Evolutionary conservation across 768 basidiomycete genomes (phyloP), one percentile per base, ranked within the genome.

Genomic region (Kwoniella sp.): DNA sequence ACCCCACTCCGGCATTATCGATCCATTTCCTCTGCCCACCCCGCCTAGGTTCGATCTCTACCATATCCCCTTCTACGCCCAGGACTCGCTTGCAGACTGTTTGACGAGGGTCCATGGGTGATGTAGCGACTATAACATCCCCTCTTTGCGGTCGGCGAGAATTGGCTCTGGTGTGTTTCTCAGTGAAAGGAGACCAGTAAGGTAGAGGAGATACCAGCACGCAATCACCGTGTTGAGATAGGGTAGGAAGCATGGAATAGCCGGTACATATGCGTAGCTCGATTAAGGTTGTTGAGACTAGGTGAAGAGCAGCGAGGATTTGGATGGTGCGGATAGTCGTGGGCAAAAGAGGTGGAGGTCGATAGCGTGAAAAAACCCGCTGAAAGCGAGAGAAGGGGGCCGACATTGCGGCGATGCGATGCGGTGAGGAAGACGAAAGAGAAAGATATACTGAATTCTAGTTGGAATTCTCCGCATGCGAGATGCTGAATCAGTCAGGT

Each of bases 31-130:
- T 65, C 12, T 49, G 58, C 37, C 67, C 37, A 21, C 69, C 74
- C 40, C 77, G 62, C n/a, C 72, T 60, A 21, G 94, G 94, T 77
- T 98, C 92, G 22, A 92, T 88, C 65, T 91, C 92, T 29, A 98
- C 77, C 36, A 88, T 81, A 79, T 97, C 95, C 3, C 95, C 94
- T 24, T 92, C 89, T 24, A 98, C 81, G 1, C 93, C 95, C 36
- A 95, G 84, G 12, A 98, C 82, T 46, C 95, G 86, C 82, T 98
- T 98, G 81, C 91, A 94, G 36, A 95, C 85, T 27, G 86, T 81
- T 51, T 85, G 85, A 2, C 80, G 79, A 1, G 89, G 89, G 59
- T 87, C 84, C 51, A 86, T 75, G 12, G 92, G 91, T 1, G 90
- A 91, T 56, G 82, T 84, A 29, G 88, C 81, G 15, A 87, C 85